phyloP scores from a whole-genome alignment of 2,329 filamentous ascomycete species.

The Neonectria sp. region DNA sequence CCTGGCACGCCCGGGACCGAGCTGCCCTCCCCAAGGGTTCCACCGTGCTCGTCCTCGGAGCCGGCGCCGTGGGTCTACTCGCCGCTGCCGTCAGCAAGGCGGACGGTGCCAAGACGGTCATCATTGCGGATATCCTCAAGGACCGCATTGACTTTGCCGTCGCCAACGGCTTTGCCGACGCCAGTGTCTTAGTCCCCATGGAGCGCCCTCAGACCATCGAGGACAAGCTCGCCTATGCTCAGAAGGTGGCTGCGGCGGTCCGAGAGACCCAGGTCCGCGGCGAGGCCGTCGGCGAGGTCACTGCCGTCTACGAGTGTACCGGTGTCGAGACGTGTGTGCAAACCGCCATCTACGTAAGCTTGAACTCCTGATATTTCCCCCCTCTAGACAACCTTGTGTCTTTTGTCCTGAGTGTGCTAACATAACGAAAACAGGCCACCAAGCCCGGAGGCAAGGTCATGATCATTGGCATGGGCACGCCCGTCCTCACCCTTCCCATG shows the following conservation, averaged over 20 bases:
- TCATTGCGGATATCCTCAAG: slow-evolving; percentile 71
- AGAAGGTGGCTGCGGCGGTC: slow-evolving; percentile 63
- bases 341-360: slow-evolving; percentile 76
- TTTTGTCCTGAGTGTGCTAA: slow-evolving; percentile 2
- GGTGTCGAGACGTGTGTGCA: slow-evolving; percentile 85
- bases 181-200: slow-evolving; percentile 65
- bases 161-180: slow-evolving; percentile 69
- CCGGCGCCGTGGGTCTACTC: slow-evolving; percentile 73
- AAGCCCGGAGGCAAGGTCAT: slow-evolving; percentile 78
- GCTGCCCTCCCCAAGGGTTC: slow-evolving; percentile 58
- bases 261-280: slow-evolving; percentile 55
- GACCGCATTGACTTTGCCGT: slow-evolving; percentile 72
- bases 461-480: slow-evolving; percentile 81
- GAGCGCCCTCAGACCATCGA: slow-evolving; percentile 64
- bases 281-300: slow-evolving; percentile 72
- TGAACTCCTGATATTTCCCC: not conserved
- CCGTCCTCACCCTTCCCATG: slow-evolving; percentile 78
- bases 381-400: not conserved
- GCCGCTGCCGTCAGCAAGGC: slow-evolving; percentile 71
- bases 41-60: slow-evolving; percentile 70
- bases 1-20: slow-evolving; percentile 69
- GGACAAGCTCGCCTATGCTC: slow-evolving; percentile 67
- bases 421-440: slow-evolving; percentile 60
- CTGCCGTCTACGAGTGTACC: slow-evolving; percentile 83
- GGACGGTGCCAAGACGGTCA: slow-evolving; percentile 59